Percentiles rank a stretch among this genome's conserved stretches.
Evolutionary conservation across 1,284 basidiomycete genomes (phyloP).

Genomic region (Pseudozyma pruni): DNA sequence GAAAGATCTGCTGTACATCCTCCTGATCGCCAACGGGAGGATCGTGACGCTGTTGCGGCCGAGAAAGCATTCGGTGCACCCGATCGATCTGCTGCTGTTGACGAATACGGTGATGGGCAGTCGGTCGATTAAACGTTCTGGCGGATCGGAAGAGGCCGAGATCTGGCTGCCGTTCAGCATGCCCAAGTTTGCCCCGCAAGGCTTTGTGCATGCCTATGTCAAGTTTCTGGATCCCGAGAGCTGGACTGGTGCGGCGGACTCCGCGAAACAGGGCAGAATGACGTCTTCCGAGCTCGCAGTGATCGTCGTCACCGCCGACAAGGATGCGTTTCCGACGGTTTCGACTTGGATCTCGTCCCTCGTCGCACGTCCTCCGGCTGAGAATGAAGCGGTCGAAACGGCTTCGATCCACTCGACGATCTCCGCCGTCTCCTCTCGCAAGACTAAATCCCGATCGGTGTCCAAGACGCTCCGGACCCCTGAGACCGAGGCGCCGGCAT

Average conservation of each 20-base stretch:
- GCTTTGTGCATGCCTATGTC: conserved; percentile 92
- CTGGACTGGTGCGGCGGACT: not conserved
- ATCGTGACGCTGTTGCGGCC: conserved; percentile 90
- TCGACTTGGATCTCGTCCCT: conserved; percentile 73
- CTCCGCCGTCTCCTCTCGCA: not conserved
- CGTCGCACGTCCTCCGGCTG: conserved; percentile 7
- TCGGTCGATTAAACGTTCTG: conserved; percentile 69
- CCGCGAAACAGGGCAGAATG: conserved; percentile 8
- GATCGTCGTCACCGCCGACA: conserved; percentile 61
- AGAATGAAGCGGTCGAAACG: conserved; percentile 2
- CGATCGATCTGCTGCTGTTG: conserved; percentile 70
- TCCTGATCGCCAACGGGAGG: conserved; percentile 80
- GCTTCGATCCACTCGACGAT: conserved; percentile 4
- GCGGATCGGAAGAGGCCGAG: conserved; percentile 73
- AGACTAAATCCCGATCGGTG: conserved; percentile 3
- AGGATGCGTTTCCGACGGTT: conserved; percentile 67
- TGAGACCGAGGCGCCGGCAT: not conserved
- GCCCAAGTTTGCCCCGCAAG: conserved; percentile 89
- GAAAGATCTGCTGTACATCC: conserved; percentile 82
- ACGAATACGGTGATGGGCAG: conserved; percentile 73
- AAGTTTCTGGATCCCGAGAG: conserved; percentile 73
- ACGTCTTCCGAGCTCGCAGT: conserved; percentile 39
- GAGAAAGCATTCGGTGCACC: conserved; percentile 91
- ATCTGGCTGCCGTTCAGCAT: conserved; percentile 96
- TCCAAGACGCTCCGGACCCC: conserved; percentile 6